Evolutionary conservation across 352 stramenopile genomes (phyloP), one percentile per base, ranked within the genome.

Genomic region (Phytopythium kandeliae): DNA sequence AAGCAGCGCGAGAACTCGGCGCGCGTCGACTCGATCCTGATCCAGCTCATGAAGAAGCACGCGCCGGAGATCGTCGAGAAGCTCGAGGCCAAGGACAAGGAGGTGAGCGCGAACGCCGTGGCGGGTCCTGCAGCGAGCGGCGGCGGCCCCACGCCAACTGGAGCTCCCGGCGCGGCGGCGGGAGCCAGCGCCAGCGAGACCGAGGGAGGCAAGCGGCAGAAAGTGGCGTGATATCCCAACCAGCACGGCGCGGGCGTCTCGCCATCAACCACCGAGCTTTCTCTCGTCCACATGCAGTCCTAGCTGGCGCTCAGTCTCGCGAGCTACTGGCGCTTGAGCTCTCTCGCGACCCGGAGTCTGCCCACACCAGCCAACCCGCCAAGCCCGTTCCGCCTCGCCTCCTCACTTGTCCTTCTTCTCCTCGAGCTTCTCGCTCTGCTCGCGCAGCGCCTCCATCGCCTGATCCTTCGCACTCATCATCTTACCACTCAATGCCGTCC

Each of bases 31-130:
- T 73, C 74, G 16, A 94, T 94, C 47, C 56, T 94, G 47, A 83
- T 94, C 43, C 78, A 86, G 30, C 63, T 94, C 24, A 89, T 92
- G 74, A 92, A 92, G 51, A 89, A 89, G 59, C 77, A 93, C 49
- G 79, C 79, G n/a, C 83, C 83, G 0, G 83, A 93, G 51, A 89
- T 92, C 50, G 74, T 79, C 10, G 75, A 88, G 54, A 91, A 89
- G 58, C 51, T 89, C 38, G 78, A 87, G 40, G 67, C 51, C 37
- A 76, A 73, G 22, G 69, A 84, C 17, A 65, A 55, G 41, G 35
- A 38, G 11, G 53, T 53, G n/a, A n/a, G n/a, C 2, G 47, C 50
- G 24, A 49, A 26, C 4, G 46, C 43, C 13, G 50, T 55, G 40
- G 13, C 46, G 45, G 51, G 46, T 33, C 9, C 47, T 41, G 45